These are phyloP conservation scores for Arthrocladium fulminans DNA, from an alignment of 2,329 filamentous ascomycete genomes.

Conservation along the genomic window DNA sequence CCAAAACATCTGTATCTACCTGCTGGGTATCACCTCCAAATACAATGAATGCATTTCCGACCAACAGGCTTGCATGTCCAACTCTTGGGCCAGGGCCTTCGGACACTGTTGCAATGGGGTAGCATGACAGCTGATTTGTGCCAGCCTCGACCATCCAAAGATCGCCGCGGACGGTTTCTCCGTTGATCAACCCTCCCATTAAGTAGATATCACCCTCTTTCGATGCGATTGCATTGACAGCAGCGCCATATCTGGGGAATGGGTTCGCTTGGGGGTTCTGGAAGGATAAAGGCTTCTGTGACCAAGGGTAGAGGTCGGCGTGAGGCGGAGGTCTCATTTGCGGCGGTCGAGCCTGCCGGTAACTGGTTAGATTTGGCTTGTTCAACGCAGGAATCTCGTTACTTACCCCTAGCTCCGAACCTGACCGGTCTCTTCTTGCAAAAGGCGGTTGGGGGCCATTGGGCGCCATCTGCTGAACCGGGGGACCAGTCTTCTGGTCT, in stretches of 20 bases:
- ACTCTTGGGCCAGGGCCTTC: conserved; percentile 93
- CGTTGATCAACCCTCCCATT: conserved; percentile 94
- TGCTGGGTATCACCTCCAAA: conserved; percentile 98
- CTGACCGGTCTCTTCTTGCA: conserved; percentile 45
- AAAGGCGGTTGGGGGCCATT: conserved; percentile 14
- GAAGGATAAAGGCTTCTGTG: conserved; percentile 78
- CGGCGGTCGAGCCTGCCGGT: conserved; percentile 13
- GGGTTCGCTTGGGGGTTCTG: conserved; percentile 73
- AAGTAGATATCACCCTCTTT: conserved; percentile 97
- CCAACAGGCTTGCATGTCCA: conserved; percentile 83
- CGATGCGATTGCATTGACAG: conserved; percentile 82
- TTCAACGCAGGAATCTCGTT: conserved; percentile 14
- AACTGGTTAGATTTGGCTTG: conserved; percentile 9
- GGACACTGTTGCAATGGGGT: conserved; percentile 80
- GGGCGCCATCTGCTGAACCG: background rate
- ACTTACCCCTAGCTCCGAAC: conserved; percentile 48
- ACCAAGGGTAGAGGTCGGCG: conserved; percentile 88
- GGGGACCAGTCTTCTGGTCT: background rate
- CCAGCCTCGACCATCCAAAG: conserved; percentile 95
- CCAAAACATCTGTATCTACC: conserved; percentile 80
- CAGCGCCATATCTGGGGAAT: conserved; percentile 93
- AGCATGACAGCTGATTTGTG: conserved; percentile 72
- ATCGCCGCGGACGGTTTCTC: conserved; percentile 91
- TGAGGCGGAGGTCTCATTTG: conserved; percentile 51
- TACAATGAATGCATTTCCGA: conserved; percentile 97